These are phyloP conservation scores for Solioccasus polychromus DNA, from an alignment of 768 basidiomycete species.

Conservation along the genomic window DNA sequence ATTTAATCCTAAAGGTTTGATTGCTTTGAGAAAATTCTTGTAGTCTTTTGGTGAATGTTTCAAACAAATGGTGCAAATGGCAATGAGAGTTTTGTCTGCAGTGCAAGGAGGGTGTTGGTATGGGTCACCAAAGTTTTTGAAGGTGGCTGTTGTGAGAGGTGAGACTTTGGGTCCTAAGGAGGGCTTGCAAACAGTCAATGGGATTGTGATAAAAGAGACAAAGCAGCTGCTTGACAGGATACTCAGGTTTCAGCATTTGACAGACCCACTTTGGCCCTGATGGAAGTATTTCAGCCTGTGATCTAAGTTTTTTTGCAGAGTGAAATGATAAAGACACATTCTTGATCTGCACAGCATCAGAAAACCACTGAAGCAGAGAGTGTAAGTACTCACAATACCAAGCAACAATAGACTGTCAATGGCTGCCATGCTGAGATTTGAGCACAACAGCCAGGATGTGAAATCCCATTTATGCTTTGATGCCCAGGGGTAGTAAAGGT, in stretches of 20 bases:
- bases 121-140: slow-evolving; percentile 25
- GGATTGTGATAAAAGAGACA: slow-evolving; percentile 28
- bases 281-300: background rate
- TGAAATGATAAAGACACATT: background rate
- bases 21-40: background rate
- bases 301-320: background rate
- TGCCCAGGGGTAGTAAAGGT: slow-evolving; percentile 3
- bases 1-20: slow-evolving; percentile 3
- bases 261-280: background rate
- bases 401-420: background rate
- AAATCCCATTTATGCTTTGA: background rate
- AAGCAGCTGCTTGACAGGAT: slow-evolving; percentile 25
- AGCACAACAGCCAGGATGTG: background rate
- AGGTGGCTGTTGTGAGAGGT: slow-evolving; percentile 29
- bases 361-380: background rate
- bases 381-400: background rate
- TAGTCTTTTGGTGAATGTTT: slow-evolving; percentile 2
- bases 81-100: slow-evolving; percentile 20
- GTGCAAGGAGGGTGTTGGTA: slow-evolving; percentile 21
- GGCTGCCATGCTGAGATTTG: background rate
- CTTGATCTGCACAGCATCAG: background rate
- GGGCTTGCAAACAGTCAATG: slow-evolving; percentile 27
- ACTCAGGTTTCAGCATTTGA: background rate
- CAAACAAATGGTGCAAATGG: slow-evolving; percentile 2
- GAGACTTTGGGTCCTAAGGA: slow-evolving; percentile 32